Base-by-base conservation (phyloP, 257 asterid genomes). In the Solanum gandarillasii region DNA sequence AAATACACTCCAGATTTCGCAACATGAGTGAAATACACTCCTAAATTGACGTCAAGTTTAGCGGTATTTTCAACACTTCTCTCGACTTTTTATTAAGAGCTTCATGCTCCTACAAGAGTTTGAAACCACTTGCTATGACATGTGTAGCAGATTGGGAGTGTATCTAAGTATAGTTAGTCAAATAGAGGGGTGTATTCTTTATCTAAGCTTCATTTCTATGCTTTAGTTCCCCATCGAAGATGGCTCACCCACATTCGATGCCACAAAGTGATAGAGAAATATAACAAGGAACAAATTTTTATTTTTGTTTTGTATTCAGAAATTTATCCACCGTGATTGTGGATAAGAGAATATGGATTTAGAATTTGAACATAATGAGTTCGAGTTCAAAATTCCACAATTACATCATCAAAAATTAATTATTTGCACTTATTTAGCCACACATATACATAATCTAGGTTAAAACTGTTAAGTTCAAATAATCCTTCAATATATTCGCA, bases 61-160 rank as follows among this genome's bases (percentile, higher is more conserved):
- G 23, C 10, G 9, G 10, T 6, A 52, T 52, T 52, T 52, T 52
- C 1, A 52, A 52, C 8, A 52, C n/a, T 52, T 52, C 1, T 52
- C n/a, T 6, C 0, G 4, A 52, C 0, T 2, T 52, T 48, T 48
- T 16, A 46, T 46, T 14, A 16, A 14, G 0, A 48, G 8, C 0
- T 48, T 16, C 8, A 48, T 48, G 3, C 60, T 14, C 8, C 9
- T 52, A 48, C 8, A 6, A 5, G 23, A 52, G 10, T 18, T 52
- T 52, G 62, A 52, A 18, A 52, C 9, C 23, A 52, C 9, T 52
- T 18, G 10, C 4, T 52, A 52, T 52, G 4, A 0, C n/a, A 7
- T 18, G 62, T 52, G 62, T 38, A 38, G 8, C 62, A 18, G 9
- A 6, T 52, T 2, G 0, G 9, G 1, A 10, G 62, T 52, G 62